Evolutionary conservation across 1,284 basidiomycete genomes (phyloP).

Genomic region (Phellopilus nigrolimitatus): DNA sequence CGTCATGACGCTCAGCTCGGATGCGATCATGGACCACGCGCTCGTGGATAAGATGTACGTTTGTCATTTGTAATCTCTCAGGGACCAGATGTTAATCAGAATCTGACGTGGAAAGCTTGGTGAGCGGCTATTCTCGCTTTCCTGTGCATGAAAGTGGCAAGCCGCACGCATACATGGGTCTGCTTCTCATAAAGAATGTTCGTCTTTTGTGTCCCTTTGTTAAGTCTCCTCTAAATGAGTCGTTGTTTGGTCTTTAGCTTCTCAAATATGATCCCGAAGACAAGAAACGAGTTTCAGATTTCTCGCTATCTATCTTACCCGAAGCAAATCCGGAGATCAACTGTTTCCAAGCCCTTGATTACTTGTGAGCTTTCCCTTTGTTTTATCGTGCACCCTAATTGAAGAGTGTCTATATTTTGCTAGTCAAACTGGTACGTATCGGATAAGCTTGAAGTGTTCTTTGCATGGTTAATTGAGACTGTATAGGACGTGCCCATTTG

Average conservation of each 20-base stretch:
- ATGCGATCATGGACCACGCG: conserved; percentile 77
- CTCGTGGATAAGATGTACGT: conserved; percentile 71
- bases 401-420: too few relatives aligned
- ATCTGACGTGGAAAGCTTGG: conserved; percentile 37
- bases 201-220: too few relatives aligned
- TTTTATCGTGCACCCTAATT: not conserved
- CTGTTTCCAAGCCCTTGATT: conserved; percentile 81
- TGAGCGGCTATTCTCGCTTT: conserved; percentile 90
- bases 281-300: conserved; percentile 69
- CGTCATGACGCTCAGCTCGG: conserved; percentile 70
- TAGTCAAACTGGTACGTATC: conserved; percentile 1
- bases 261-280: conserved; percentile 87
- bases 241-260: conserved; percentile 47
- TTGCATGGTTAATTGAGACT: too few relatives aligned
- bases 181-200: conserved; percentile 85
- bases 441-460: too few relatives aligned
- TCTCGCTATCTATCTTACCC: conserved; percentile 79
- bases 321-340: conserved; percentile 86
- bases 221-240: not conserved
- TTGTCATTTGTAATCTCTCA: not conserved
- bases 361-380: conserved; percentile 54
- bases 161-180: conserved; percentile 76
- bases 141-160: conserved; percentile 82
- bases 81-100: not conserved
- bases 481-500: conserved; percentile 92